Base-by-base conservation (phyloP, 805 yeast species). In the Yarrowia alimentaria region DNA sequence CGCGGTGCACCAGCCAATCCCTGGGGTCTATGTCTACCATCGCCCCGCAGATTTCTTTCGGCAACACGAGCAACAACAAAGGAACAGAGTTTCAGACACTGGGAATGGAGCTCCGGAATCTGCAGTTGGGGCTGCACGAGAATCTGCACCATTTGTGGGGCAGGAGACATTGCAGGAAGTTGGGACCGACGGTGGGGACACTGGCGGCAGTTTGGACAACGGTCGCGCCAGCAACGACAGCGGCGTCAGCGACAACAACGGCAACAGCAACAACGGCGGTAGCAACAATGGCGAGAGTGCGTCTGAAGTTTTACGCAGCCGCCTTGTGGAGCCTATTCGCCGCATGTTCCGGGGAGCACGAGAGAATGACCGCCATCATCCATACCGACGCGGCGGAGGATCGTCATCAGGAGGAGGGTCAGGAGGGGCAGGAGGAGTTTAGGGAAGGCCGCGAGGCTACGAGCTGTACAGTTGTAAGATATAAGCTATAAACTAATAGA, bases 171-270 rank as follows among this genome's bases (percentile, higher is more conserved):
- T 37, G 43, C 43, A 24, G 43, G 43, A 29, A 37, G 30, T 37
- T 30, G 43, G 43, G 43, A 37, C 43, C 49, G 49, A 31, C 49
- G 35, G 49, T 42, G 40, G 49, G 49, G 49, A 42, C 49, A 17
- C 49, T 6, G 45, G 40, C 31, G 47, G 35, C 47, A 29, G 24
- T 42, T 11, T 24, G 40, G 22, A 11, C 48, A 20, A 28, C 17
- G 35, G 35, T 19, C 20, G 22, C 35, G 18, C 22, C 22, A 5
- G 16, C 32, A 29, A 29, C 16, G 29, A 11, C 29, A 25, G n/a
- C 29, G 10, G 32, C 32, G 18, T 6, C 9, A 29, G 18, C 32
- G 6, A 6, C 9, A 25, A 14, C 14, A 25, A 14, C 29, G 25
- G 49, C 19, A 20, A 12, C 22, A 18, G 13, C 11, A 26, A 16